These are phyloP conservation scores for Lactarius evosmus DNA, from an alignment of 768 basidiomycete genomes.

Conservation along the genomic window DNA sequence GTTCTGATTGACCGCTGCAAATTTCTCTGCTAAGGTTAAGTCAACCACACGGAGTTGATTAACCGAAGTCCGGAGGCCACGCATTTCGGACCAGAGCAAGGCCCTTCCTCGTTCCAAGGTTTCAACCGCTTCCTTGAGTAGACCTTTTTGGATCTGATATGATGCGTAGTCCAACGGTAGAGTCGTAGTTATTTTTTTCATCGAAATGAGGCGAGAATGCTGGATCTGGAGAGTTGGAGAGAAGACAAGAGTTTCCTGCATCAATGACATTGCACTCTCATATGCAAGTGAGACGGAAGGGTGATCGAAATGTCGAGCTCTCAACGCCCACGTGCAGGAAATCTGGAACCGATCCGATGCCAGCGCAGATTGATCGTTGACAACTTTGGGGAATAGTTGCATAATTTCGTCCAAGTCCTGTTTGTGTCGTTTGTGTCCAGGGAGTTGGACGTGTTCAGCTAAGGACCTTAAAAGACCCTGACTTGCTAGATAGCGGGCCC, in stretches of 20 bases:
- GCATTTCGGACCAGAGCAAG: conserved; percentile 2
- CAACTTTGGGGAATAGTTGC: background rate
- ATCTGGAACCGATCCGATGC: background rate
- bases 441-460: background rate
- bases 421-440: background rate
- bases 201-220: conserved; percentile 1
- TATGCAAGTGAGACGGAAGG: background rate
- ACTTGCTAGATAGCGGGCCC: background rate
- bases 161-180: background rate
- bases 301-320: background rate
- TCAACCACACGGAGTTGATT: background rate
- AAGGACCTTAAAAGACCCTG: background rate
- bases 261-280: background rate
- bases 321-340: background rate
- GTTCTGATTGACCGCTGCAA: background rate
- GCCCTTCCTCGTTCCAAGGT: background rate
- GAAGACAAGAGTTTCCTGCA: conserved; percentile 1
- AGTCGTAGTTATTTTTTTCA: background rate
- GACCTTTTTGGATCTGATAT: background rate
- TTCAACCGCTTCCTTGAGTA: background rate
- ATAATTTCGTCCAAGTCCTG: conserved; percentile 5
- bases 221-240: conserved; percentile 10
- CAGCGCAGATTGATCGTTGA: background rate
- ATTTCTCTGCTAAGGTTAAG: background rate
- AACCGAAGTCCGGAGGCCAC: background rate